Percentiles rank a stretch among this genome's conserved stretches.
phyloP scores from a whole-genome alignment of 1,284 basidiomycete genomes.

The Tilletia walkeri region DNA sequence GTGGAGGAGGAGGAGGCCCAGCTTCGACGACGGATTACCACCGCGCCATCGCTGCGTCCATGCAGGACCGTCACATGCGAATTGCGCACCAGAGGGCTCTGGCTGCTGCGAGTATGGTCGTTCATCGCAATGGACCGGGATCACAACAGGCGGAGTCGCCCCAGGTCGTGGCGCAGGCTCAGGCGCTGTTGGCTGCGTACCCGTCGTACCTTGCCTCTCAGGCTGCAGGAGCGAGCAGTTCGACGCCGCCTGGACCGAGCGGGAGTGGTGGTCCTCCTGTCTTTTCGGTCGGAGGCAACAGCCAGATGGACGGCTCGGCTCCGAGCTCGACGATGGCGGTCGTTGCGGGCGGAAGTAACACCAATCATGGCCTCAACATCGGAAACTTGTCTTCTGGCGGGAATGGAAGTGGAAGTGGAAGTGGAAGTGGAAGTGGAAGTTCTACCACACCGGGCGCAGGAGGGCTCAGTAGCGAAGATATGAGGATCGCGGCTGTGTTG shows the following conservation, averaged over 20 bases:
- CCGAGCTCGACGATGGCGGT: conserved; percentile 13
- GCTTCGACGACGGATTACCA: conserved; percentile 3
- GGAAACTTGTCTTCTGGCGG: too few relatives aligned
- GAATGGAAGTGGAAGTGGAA: too few relatives aligned
- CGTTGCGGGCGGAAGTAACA: not conserved
- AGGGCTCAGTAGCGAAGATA: too few relatives aligned
- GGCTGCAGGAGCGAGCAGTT: not conserved
- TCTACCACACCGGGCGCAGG: too few relatives aligned
- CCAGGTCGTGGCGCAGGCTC: not conserved
- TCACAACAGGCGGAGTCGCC: not conserved
- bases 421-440: too few relatives aligned
- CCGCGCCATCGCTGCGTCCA: conserved; percentile 3
- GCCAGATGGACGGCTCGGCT: not conserved
- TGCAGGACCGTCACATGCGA: conserved; percentile 13
- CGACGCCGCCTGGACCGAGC: too few relatives aligned
- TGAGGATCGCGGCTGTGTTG: too few relatives aligned
- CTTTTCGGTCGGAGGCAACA: too few relatives aligned
- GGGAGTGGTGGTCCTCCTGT: too few relatives aligned
- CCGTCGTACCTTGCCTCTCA: not conserved
- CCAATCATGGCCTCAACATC: too few relatives aligned
- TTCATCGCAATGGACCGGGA: not conserved
- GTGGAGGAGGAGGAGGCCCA: not conserved
- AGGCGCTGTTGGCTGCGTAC: not conserved
- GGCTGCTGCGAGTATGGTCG: not conserved
- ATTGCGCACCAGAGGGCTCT: not conserved